Evolutionary conservation across 176 grass and related monocot species (phyloP), one percentile per base, ranked within the genome.

Genomic region (Carex scoparia): DNA sequence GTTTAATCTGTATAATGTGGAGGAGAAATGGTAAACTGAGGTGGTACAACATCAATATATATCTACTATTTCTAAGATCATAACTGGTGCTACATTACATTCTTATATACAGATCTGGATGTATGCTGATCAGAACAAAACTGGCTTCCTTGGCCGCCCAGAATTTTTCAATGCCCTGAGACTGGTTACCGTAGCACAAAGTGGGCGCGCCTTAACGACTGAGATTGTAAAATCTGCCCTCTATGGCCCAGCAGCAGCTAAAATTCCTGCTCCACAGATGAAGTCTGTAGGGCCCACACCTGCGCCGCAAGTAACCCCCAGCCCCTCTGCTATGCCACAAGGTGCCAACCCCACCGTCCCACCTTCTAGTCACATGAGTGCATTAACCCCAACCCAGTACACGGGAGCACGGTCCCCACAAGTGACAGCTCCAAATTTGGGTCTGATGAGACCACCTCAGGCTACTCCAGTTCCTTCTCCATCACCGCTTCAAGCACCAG

Each of bases 181-280:
- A 84, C 91, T 99, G 60, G 93, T 99, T 51, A 99, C 96, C 8
- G 96, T 99, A 61, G 96, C 96, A 35, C 96, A 99, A 91, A 95
- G 93, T 79, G 96, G 93, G 48, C 96, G 91, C 51, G 87, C 89
- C 81, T 92, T 99, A 77, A 94, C 91, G 65, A 90, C 93, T 12
- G 96, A 99, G 46, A 99, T 99, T 72, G 88, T 95, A 78, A 94
- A 95, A 72, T 91, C 96, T 38, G 96, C 96, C 59, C 87, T 99
- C 15, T 99, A 88, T 70, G 93, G 96, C 67, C 96, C 96, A 57
- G 96, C 96, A 5, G 89, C 96, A 18, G 86, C 90, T 23, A 95
- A 91, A 88, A 99, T 99, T 69, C 96, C 96, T 54, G 67, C 96
- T 46, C 96, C 96, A 14, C 90, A 95, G 88, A 95, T 99, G 67